phyloP scores from a whole-genome alignment of 352 stramenopile species.

The Pythium brachiatum region DNA sequence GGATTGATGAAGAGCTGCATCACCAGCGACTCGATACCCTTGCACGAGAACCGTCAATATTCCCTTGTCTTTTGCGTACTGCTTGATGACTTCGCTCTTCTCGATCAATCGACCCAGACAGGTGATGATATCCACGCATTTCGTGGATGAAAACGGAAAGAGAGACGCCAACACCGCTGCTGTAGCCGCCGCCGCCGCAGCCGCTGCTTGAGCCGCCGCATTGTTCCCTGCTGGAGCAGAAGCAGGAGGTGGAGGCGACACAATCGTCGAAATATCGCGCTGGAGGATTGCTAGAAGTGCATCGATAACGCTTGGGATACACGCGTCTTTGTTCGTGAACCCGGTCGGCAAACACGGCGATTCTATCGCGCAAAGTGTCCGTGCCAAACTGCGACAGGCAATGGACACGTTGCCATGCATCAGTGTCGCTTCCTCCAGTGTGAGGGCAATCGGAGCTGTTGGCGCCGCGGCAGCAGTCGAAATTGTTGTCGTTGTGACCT shows the following conservation, averaged over 20 bases:
- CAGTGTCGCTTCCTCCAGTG: conserved; percentile 27
- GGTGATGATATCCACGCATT: conserved; percentile 35
- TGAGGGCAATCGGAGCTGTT: conserved; percentile 25
- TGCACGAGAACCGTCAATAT: conserved; percentile 41
- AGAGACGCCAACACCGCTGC: conserved; percentile 21
- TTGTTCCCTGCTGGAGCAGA: conserved; percentile 9
- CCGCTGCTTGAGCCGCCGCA: conserved; percentile 15
- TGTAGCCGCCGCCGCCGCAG: conserved; percentile 25
- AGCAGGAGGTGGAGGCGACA: conserved; percentile 18
- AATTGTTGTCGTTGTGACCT: conserved; percentile 17
- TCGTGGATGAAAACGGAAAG: conserved; percentile 32
- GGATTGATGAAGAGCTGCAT: conserved; percentile 42
- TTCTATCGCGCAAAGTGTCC: conserved; percentile 37
- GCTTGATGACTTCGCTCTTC: conserved; percentile 37
- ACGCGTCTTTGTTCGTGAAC: conserved; percentile 1
- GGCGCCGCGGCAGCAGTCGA: conserved; percentile 9
- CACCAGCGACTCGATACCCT: conserved; percentile 34
- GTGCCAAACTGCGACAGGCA: conserved; percentile 37
- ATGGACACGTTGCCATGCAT: conserved; percentile 31
- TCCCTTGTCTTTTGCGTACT: conserved; percentile 31
- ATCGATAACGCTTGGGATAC: conserved; percentile 30
- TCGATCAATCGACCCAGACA: conserved; percentile 54
- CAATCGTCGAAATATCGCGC: conserved; percentile 31
- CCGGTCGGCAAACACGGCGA: conserved; percentile 8
- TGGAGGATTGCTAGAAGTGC: conserved; percentile 39